Evolutionary conservation across 495 filamentous ascomycete species (phyloP).

Genomic region (Polyplosphaeria fusca): DNA sequence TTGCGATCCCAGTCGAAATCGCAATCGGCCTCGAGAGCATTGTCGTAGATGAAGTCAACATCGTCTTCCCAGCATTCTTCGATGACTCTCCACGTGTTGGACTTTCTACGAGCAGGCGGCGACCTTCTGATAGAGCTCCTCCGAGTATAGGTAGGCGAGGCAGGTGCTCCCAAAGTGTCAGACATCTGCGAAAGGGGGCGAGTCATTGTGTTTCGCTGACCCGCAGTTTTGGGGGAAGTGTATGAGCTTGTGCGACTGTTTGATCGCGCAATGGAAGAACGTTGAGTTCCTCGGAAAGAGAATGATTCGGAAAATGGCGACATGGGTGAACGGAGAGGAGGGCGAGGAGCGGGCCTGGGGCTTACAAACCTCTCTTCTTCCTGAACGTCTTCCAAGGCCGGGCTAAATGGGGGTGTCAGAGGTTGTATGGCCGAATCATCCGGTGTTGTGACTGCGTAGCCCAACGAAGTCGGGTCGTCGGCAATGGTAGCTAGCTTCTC

Average conservation of each 20-base stretch:
- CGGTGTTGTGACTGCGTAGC: constrained; percentile 48
- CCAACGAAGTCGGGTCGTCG: constrained; percentile 21
- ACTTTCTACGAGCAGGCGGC: constrained; percentile 19
- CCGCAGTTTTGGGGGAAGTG: constrained; percentile 14
- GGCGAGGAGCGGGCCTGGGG: constrained; percentile 27
- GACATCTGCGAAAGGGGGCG: constrained; percentile 37
- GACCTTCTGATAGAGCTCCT: constrained; percentile 14
- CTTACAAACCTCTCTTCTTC: constrained; percentile 59
- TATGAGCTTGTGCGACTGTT: constrained; percentile 16
- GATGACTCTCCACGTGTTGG: constrained; percentile 38
- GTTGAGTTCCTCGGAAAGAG: constrained; percentile 18
- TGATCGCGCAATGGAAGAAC: constrained; percentile 23
- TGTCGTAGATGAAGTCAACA: constrained; percentile 91
- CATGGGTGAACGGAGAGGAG: constrained; percentile 9
- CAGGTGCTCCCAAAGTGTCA: constrained; percentile 32
- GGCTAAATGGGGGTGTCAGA: constrained; percentile 45
- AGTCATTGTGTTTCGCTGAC: constrained; percentile 16
- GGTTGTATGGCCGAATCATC: constrained; percentile 51
- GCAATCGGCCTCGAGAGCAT: constrained; percentile 84
- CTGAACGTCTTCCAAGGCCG: constrained; percentile 63
- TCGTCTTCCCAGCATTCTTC: constrained; percentile 85
- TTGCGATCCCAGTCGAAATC: constrained; percentile 79
- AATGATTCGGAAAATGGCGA: constrained; percentile 23
- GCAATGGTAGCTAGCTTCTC: constrained; percentile 22
- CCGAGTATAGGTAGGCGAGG: constrained; percentile 6